phyloP scores from a whole-genome alignment of 768 basidiomycete species.

The Favolaschia claudopus region DNA sequence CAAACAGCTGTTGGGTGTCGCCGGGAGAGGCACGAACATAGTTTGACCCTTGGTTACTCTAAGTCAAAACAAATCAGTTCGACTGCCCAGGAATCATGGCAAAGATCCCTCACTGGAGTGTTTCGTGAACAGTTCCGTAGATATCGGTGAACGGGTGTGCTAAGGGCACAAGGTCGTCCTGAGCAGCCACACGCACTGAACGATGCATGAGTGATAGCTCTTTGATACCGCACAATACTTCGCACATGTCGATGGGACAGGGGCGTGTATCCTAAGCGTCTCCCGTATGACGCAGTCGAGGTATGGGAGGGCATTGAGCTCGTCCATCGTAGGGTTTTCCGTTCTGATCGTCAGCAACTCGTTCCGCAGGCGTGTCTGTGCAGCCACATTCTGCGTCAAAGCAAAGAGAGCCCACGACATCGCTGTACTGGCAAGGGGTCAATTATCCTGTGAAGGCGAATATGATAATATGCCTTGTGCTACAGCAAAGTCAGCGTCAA shows the following conservation, averaged over 20 bases:
- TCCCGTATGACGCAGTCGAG: conserved; percentile 60
- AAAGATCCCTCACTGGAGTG: conserved; percentile 35
- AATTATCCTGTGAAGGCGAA: neutral
- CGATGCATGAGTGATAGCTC: conserved; percentile 40
- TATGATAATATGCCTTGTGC: neutral
- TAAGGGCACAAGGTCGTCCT: conserved; percentile 50
- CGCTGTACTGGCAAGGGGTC: conserved; percentile 34
- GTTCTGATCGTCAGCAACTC: conserved; percentile 50
- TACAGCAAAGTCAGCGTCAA: no score
- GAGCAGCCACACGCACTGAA: conserved; percentile 38
- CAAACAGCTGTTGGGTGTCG: conserved; percentile 21
- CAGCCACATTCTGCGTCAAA: conserved; percentile 45
- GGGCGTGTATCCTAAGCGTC: conserved; percentile 51
- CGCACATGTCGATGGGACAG: conserved; percentile 39
- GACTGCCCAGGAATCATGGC: neutral
- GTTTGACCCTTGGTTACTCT: conserved; percentile 28
- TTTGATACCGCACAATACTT: neutral
- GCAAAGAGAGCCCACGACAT: conserved; percentile 55
- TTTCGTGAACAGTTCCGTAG: conserved; percentile 38
- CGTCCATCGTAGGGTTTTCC: conserved; percentile 59
- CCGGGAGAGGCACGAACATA: conserved; percentile 26
- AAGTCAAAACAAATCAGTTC: neutral
- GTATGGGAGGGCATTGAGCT: conserved; percentile 59
- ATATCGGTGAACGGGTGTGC: conserved; percentile 44
- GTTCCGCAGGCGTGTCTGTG: conserved; percentile 54